Evolutionary conservation across 495 filamentous ascomycete species (phyloP).

Genomic region (Neurospora sp.): DNA sequence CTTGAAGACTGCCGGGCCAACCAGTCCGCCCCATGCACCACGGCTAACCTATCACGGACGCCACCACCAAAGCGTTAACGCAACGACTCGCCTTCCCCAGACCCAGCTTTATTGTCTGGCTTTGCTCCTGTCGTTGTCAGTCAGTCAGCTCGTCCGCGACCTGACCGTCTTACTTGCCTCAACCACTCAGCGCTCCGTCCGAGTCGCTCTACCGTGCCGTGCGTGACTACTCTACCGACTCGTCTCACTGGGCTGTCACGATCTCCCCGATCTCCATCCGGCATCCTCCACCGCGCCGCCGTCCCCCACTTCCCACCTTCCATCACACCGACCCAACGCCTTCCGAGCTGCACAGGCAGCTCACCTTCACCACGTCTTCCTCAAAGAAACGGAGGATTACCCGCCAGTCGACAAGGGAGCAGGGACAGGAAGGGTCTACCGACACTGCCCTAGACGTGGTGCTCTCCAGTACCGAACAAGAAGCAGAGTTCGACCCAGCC

Average conservation of each 20-base stretch:
- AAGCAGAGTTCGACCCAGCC: constrained; percentile 18
- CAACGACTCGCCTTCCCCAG: neutral
- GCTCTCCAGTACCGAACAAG: constrained; percentile 37
- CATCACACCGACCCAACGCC: constrained; percentile 10
- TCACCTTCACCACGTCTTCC: constrained; percentile 79
- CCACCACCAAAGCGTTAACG: neutral
- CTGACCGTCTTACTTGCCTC: neutral
- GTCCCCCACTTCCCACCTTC: constrained; percentile 5
- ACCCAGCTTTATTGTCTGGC: neutral
- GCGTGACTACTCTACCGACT: neutral
- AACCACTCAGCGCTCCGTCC: neutral
- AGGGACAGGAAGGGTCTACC: constrained; percentile 18
- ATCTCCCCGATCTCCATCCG: neutral
- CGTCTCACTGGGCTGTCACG: neutral
- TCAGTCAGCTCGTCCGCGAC: neutral
- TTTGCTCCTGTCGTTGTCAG: neutral
- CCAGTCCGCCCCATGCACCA: neutral
- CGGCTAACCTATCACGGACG: neutral
- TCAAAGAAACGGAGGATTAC: constrained; percentile 83
- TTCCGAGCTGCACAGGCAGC: constrained; percentile 52
- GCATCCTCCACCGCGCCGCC: constrained; percentile 6
- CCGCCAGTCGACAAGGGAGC: constrained; percentile 37
- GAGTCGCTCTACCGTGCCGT: neutral
- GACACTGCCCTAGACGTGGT: constrained; percentile 31
- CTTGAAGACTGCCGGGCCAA: neutral